phyloP scores from a whole-genome alignment of 148 eudicot genomes.

The Chenopodium suecicum region DNA sequence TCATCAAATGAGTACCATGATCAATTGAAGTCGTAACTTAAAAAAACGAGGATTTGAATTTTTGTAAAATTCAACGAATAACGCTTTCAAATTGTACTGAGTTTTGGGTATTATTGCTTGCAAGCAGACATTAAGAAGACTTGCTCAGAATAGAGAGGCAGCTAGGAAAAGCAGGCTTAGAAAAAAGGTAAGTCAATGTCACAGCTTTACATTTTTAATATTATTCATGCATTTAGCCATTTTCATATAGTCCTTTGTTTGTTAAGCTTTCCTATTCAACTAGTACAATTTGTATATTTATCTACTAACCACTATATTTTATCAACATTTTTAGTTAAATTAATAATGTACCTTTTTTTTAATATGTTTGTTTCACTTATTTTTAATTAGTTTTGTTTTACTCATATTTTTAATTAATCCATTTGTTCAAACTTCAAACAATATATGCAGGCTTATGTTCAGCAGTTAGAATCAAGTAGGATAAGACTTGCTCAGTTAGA shows the following conservation, averaged over 20 bases:
- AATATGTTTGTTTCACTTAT: too few species aligned
- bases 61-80: constrained; percentile 13
- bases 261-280: constrained; percentile 26
- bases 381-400: not conserved
- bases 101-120: constrained; percentile 21
- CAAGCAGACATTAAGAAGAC: constrained; percentile 87
- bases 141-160: constrained; percentile 99
- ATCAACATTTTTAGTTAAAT: not conserved
- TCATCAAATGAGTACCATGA: too few species aligned
- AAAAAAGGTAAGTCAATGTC: constrained; percentile 65
- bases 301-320: constrained; percentile 6
- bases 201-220: not conserved
- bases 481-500: constrained; percentile 85
- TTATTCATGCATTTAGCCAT: not conserved
- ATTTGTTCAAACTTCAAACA: not conserved
- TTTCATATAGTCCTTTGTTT: constrained; percentile 5
- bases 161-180: constrained; percentile 99
- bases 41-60: not conserved
- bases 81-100: not conserved
- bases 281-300: not conserved
- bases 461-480: constrained; percentile 92
- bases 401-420: not conserved
- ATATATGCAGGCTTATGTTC: constrained; percentile 88
- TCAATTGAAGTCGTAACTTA: not conserved
- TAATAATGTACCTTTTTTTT: not conserved